Conservation (phyloP, 108 stramenopile species). For the Cyclotella kingstonii region DNA sequence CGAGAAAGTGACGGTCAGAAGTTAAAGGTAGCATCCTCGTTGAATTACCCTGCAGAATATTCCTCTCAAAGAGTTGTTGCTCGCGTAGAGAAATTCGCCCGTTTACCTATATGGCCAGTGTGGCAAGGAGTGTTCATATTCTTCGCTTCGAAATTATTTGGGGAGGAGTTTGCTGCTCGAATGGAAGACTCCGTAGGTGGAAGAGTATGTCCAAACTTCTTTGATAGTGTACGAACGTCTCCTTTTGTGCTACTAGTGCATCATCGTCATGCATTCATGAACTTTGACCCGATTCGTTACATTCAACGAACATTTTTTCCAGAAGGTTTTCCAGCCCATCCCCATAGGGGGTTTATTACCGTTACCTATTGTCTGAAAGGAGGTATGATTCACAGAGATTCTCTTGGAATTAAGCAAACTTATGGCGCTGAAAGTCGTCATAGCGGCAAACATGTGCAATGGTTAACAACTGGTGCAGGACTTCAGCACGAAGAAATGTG, state of each 20-base stretch:
- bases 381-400: constrained; percentile 84
- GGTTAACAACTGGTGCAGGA: constrained; percentile 80
- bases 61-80: constrained; percentile 21
- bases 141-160: constrained; percentile 51
- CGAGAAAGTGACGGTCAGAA: too few species aligned
- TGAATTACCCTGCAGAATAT: too few species aligned
- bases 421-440: constrained; percentile 65
- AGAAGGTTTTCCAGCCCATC: constrained; percentile 88
- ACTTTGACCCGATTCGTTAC: constrained; percentile 67
- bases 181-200: constrained; percentile 64
- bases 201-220: constrained; percentile 80
- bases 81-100: constrained; percentile 53
- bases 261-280: constrained; percentile 75
- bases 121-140: constrained; percentile 70
- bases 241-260: constrained; percentile 87
- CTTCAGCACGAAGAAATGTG: constrained; percentile 91
- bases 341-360: constrained; percentile 84
- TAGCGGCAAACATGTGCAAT: constrained; percentile 61
- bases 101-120: constrained; percentile 81
- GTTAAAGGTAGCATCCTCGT: too few species aligned
- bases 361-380: constrained; percentile 78
- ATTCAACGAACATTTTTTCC: constrained; percentile 64
- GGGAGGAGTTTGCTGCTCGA: constrained; percentile 44
- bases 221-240: constrained; percentile 42
- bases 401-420: constrained; percentile 58